phyloP scores from a whole-genome alignment of 1,284 basidiomycete species.

The Ustilago nuda region DNA sequence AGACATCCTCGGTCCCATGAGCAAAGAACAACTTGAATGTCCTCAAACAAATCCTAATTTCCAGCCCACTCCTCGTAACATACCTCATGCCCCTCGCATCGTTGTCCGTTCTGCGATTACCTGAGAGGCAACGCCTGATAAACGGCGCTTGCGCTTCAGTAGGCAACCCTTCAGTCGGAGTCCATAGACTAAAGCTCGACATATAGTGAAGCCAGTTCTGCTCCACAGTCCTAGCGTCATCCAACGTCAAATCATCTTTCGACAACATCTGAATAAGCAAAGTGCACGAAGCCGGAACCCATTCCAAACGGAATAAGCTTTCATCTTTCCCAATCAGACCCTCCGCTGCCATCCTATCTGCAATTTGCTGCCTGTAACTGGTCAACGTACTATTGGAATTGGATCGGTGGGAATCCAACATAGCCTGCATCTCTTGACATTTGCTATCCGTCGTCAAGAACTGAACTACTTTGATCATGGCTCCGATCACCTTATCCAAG shows the following conservation, averaged over 20 bases:
- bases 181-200: constrained; percentile 77
- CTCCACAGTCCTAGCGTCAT: constrained; percentile 84
- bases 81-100: constrained; percentile 49
- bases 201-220: constrained; percentile 91
- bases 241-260: constrained; percentile 86
- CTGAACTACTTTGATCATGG: constrained; percentile 73
- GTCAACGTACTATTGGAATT: constrained; percentile 53
- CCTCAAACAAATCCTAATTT: constrained; percentile 70
- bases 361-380: constrained; percentile 85
- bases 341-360: constrained; percentile 84
- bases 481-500: constrained; percentile 87
- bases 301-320: constrained; percentile 90
- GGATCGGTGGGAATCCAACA: constrained; percentile 74
- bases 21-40: constrained; percentile 71
- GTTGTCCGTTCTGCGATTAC: constrained; percentile 38
- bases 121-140: constrained; percentile 54
- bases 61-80: constrained; percentile 74
- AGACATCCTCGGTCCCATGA: constrained; percentile 69
- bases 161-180: constrained; percentile 66
- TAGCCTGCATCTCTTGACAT: constrained; percentile 84
- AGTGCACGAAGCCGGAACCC: constrained; percentile 77
- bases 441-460: constrained; percentile 81
- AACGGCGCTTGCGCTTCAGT: constrained; percentile 63
- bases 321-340: constrained; percentile 86
- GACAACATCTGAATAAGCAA: constrained; percentile 88